Percentiles rank a stretch among this genome's conserved stretches.
These are phyloP conservation scores for Auricularia sp. DNA, from an alignment of 768 basidiomycete genomes.

Conservation along the genomic window DNA sequence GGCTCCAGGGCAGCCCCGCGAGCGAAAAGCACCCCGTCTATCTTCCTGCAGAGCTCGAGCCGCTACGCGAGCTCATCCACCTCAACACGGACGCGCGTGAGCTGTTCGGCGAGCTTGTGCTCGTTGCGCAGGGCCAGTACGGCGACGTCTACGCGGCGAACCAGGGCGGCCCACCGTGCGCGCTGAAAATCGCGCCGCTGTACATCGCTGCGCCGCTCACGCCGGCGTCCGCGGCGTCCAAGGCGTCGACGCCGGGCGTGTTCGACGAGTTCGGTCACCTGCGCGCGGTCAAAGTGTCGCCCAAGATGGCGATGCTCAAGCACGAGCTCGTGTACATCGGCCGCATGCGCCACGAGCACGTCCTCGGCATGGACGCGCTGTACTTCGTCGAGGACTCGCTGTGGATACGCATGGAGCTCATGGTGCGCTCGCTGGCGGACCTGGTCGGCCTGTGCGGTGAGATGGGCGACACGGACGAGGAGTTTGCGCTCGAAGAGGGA, in stretches of 20 bases:
- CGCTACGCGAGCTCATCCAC: slow-evolving; percentile 54
- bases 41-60: slow-evolving; percentile 33
- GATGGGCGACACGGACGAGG: slow-evolving; percentile 22
- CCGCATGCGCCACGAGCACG: slow-evolving; percentile 46
- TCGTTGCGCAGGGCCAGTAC: slow-evolving; percentile 77
- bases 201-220: slow-evolving; percentile 16
- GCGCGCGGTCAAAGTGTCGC: slow-evolving; percentile 28
- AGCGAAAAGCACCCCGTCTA: background rate
- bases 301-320: slow-evolving; percentile 54
- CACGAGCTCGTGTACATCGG: slow-evolving; percentile 52
- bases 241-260: slow-evolving; percentile 5
- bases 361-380: slow-evolving; percentile 57
- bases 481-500: slow-evolving; percentile 55
- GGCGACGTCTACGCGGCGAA: slow-evolving; percentile 52
- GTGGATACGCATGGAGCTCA: slow-evolving; percentile 85
- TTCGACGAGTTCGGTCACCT: slow-evolving; percentile 1
- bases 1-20: background rate
- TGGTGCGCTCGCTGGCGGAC: slow-evolving; percentile 82
- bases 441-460: slow-evolving; percentile 48
- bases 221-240: slow-evolving; percentile 10
- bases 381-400: slow-evolving; percentile 49
- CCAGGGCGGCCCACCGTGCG: background rate
- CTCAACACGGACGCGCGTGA: slow-evolving; percentile 49
- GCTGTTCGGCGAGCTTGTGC: slow-evolving; percentile 56
- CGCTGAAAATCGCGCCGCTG: slow-evolving; percentile 15